A percentile compares a stretch with the other conserved stretches of the same genome.
Conservation (phyloP, 805 yeast species). For the Candida succiphila region DNA sequence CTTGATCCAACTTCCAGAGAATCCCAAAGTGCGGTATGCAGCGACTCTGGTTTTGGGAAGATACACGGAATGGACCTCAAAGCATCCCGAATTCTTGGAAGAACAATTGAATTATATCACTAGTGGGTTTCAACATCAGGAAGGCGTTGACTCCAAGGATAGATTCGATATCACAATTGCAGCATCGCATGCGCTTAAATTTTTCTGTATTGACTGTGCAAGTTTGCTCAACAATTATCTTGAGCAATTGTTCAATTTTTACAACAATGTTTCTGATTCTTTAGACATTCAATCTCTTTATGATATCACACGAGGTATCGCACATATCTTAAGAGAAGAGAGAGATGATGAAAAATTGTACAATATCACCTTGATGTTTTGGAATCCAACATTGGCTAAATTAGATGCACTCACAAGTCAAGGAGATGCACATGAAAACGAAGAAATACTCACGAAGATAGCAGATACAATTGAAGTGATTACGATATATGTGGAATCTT, state of each 20-base stretch:
- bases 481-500: conserved; percentile 46
- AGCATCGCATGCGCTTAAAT: conserved; percentile 89
- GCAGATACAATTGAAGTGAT: conserved; percentile 72
- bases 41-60: conserved; percentile 92
- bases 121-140: conserved; percentile 46
- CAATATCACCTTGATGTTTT: conserved; percentile 49
- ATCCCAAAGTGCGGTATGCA: conserved; percentile 81
- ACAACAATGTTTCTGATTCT: conserved; percentile 40
- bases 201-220: conserved; percentile 88
- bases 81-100: conserved; percentile 75
- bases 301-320: conserved; percentile 84
- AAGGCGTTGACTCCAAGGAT: conserved; percentile 11
- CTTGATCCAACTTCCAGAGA: conserved; percentile 67
- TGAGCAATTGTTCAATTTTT: conserved; percentile 69
- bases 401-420: conserved; percentile 18
- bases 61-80: conserved; percentile 90
- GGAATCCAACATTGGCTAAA: conserved; percentile 51
- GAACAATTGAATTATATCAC: conserved; percentile 78
- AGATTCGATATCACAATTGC: conserved; percentile 58
- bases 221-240: conserved; percentile 50
- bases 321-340: conserved; percentile 65
- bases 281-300: conserved; percentile 61
- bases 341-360: conserved; percentile 38
- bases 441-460: conserved; percentile 31
- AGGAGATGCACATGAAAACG: conserved; percentile 10